Evolutionary conservation across 768 basidiomycete species (phyloP), one percentile per base, ranked within the genome.

Genomic region (Kwoniella dendrophila): DNA sequence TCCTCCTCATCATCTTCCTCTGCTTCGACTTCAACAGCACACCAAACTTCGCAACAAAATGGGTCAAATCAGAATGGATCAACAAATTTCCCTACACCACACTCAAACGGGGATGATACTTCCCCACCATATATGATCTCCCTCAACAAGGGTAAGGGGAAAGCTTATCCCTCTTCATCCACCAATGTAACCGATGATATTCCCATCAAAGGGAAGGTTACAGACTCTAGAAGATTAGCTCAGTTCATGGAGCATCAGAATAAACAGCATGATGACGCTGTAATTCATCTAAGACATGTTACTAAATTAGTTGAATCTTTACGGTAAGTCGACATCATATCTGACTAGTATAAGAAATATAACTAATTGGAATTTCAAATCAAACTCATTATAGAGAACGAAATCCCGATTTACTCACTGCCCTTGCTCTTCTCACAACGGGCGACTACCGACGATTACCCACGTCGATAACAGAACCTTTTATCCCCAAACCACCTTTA

Each of bases 401-500:
- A 59, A 97, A 97, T 79, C 92, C 94, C 63, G 95, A 98, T 78
- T 82, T 97, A 24, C 83, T 93, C 3, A 95, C 92, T 0, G 94
- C 94, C 24, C 81, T 97, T 36, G 89, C 93, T 68, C 89, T 97
- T 56, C 82, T 96, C 32, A 89, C 89, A 1, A 87, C 86, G 12
- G 94, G 93, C 0, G 87, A 89, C 16, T 98, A 97, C 74, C 82
- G 86, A 38, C 83, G 91, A 27, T 84, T 98, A 16, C 93, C 95
- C 18, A 84, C 86, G 1, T 83, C 82, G 53, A 88, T 95, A 75
- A 90, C 89, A 85, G 91, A 91, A 84, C 75, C 83, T 49, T 82
- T 90, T 56, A 80, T 89, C 66, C 87, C 88, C n/a, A 80, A 80
- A 41, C 80, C 83, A 11, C 87, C 86, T 6, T 74, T 93, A 64